Percentiles rank a stretch among this genome's conserved stretches.
Evolutionary conservation across 2,329 filamentous ascomycete species (phyloP).

Genomic region (Colletotrichum endophyticum): DNA sequence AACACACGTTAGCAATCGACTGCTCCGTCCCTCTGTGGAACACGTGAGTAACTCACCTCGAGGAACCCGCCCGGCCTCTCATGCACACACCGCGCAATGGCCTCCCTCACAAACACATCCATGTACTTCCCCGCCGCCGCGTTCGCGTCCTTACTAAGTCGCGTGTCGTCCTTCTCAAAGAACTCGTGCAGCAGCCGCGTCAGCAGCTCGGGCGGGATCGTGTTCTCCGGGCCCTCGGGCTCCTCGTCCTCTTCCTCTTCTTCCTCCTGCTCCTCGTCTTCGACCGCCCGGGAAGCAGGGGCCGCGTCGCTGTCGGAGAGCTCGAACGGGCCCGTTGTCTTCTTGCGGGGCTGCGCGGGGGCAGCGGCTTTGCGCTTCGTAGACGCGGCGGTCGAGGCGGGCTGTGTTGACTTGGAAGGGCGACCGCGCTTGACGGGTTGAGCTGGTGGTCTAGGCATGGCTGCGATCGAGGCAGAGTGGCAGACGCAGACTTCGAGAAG

Average conservation of each 20-base stretch:
- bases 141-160: conserved; percentile 80
- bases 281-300: conserved; percentile 22
- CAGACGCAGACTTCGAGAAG: not conserved
- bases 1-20: conserved; percentile 8
- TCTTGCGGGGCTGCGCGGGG: conserved; percentile 27
- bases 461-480: not conserved
- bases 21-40: not conserved
- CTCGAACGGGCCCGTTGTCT: conserved; percentile 35
- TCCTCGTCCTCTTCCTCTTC: conserved; percentile 30
- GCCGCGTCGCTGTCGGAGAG: conserved; percentile 34
- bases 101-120: conserved; percentile 89
- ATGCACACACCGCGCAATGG: conserved; percentile 77
- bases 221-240: conserved; percentile 42
- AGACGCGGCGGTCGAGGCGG: not conserved
- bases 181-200: conserved; percentile 79
- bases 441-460: conserved; percentile 43
- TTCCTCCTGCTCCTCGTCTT: conserved; percentile 13
- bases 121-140: conserved; percentile 81
- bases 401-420: conserved; percentile 24
- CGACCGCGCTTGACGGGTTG: conserved; percentile 39
- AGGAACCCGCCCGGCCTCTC: conserved; percentile 75
- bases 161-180: conserved; percentile 74
- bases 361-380: conserved; percentile 25
- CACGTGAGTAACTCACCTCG: conserved; percentile 60
- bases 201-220: conserved; percentile 76